These are phyloP conservation scores for Septoria petroselini DNA, from an alignment of 2,329 filamentous ascomycete genomes.

Conservation along the genomic window DNA sequence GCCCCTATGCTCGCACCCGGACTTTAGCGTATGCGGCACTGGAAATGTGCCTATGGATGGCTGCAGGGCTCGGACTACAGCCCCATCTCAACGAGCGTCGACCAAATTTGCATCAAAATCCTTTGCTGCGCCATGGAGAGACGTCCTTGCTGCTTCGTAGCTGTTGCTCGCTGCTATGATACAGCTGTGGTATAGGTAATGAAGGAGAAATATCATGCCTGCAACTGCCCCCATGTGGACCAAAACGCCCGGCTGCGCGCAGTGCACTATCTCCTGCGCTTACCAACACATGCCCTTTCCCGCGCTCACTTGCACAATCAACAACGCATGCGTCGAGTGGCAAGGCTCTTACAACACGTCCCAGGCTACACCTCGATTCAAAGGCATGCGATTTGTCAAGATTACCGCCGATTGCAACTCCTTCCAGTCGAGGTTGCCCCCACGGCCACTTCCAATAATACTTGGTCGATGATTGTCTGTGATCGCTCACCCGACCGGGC, in stretches of 20 bases:
- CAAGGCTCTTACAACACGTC: neutral
- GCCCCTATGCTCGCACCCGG: conserved; percentile 1
- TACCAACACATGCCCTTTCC: conserved; percentile 20
- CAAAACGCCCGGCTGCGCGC: conserved; percentile 17
- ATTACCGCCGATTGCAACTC: conserved; percentile 8
- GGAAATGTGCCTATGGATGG: too few relatives aligned
- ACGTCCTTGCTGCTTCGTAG: neutral
- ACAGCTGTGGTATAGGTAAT: too few relatives aligned
- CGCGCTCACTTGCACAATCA: conserved; percentile 20
- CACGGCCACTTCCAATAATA: conserved; percentile 14
- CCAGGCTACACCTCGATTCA: neutral
- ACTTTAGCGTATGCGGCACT: too few relatives aligned
- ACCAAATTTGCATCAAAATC: too few relatives aligned
- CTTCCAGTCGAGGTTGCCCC: conserved; percentile 13
- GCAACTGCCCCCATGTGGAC: conserved; percentile 14
- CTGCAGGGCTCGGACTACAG: too few relatives aligned
- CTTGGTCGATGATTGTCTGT: neutral
- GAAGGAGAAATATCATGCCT: too few relatives aligned
- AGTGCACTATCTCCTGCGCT: conserved; percentile 14
- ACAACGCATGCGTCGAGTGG: conserved; percentile 14
- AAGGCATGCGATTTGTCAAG: conserved; percentile 23
- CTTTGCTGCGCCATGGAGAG: neutral
- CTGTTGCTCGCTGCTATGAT: neutral
- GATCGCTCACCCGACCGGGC: conserved; percentile 11
- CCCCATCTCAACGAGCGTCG: too few relatives aligned